Conservation (phyloP, 2,329 filamentous ascomycete species). For the Geosmithia flava region DNA sequence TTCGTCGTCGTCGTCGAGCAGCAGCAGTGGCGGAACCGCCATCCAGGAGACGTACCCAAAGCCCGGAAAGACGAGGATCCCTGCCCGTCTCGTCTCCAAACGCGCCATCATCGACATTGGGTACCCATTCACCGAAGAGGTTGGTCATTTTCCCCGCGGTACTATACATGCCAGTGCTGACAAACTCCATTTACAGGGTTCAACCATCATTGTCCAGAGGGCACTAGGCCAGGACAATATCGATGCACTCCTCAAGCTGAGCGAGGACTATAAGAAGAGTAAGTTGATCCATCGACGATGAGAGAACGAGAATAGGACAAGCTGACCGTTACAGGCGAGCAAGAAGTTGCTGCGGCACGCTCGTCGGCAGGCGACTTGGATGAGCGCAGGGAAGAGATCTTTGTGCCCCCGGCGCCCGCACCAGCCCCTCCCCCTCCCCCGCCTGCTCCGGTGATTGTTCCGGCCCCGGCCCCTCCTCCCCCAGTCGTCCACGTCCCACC, state of each 20-base stretch:
- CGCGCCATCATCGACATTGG: constrained; percentile 72
- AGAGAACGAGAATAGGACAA: background rate
- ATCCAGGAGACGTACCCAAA: constrained; percentile 57
- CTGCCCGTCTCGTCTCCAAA: constrained; percentile 66
- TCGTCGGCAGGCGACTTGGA: constrained; percentile 34
- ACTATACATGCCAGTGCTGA: constrained; percentile 1
- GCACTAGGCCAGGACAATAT: constrained; percentile 86
- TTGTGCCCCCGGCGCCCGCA: constrained; percentile 2
- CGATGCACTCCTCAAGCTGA: constrained; percentile 74
- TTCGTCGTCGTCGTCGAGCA: constrained; percentile 22
- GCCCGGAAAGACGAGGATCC: constrained; percentile 84
- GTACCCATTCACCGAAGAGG: constrained; percentile 81
- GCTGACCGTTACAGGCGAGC: constrained; percentile 19
- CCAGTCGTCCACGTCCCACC: background rate
- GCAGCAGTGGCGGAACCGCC: constrained; percentile 34
- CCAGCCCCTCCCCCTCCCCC: constrained; percentile 7
- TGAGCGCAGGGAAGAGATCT: constrained; percentile 28
- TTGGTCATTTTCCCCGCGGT: constrained; percentile 22
- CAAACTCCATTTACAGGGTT: constrained; percentile 45
- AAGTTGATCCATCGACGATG: constrained; percentile 10
- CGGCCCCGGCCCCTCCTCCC: constrained; percentile 5
- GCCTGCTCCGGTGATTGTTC: constrained; percentile 18
- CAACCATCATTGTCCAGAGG: constrained; percentile 68
- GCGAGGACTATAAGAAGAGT: constrained; percentile 62
- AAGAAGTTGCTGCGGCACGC: constrained; percentile 30